These are phyloP conservation scores for Ophiostoma novo-ulmi DNA, from an alignment of 2,329 filamentous ascomycete species.

Conservation along the genomic window DNA sequence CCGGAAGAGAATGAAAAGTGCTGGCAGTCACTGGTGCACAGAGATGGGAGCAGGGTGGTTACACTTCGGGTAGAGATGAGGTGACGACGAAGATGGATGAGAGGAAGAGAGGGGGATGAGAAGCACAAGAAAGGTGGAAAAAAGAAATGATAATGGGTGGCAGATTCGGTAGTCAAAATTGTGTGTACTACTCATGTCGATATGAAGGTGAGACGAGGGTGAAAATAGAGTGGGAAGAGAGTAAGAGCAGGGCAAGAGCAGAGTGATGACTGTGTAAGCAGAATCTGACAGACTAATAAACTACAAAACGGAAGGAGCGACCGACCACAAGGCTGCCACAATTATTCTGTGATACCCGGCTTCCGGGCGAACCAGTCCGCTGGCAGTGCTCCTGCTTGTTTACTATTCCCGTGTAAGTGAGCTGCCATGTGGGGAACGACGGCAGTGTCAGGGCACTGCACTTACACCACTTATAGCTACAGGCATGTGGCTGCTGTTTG, in stretches of 20 bases:
- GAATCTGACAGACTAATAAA: neutral
- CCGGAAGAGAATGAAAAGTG: too few relatives aligned
- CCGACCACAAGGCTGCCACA: neutral
- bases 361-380: neutral
- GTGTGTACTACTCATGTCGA: neutral
- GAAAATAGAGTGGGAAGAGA: neutral
- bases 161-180: neutral
- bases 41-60: conserved; percentile 4
- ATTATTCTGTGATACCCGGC: neutral
- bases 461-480: too few relatives aligned
- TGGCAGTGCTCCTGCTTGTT: neutral
- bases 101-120: neutral
- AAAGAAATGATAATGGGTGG: neutral
- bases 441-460: too few relatives aligned
- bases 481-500: neutral
- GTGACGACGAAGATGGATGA: neutral
- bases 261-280: neutral
- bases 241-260: neutral
- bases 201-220: neutral
- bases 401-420: neutral
- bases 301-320: neutral
- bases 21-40: neutral
- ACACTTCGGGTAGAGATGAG: neutral
- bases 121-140: neutral
- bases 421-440: neutral